phyloP scores from a whole-genome alignment of 139 green algal genomes.

The Chlamydomonas asymmetrica region DNA sequence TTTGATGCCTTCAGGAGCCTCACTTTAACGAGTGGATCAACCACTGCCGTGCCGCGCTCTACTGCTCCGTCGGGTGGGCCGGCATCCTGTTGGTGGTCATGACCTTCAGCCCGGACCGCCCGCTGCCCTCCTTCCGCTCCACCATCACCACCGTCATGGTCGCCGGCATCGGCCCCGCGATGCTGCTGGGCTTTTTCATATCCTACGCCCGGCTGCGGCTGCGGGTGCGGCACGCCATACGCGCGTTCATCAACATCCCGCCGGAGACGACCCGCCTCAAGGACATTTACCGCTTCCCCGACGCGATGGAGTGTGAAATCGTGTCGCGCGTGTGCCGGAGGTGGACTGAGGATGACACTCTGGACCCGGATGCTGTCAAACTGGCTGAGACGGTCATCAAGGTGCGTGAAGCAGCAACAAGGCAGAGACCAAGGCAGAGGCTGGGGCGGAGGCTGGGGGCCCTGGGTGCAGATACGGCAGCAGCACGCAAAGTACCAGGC shows the following conservation, averaged over 20 bases:
- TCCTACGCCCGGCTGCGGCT: conserved; percentile 30
- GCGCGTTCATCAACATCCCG: conserved; percentile 27
- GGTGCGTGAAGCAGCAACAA: conserved; percentile 6
- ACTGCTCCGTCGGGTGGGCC: conserved; percentile 33
- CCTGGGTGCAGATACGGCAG: no score
- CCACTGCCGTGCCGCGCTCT: conserved; percentile 41
- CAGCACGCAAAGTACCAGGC: no score
- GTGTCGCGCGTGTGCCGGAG: conserved; percentile 37
- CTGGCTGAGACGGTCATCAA: conserved; percentile 45
- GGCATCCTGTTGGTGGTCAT: conserved; percentile 34
- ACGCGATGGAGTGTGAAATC: conserved; percentile 49
- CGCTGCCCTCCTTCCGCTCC: not conserved
- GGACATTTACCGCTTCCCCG: conserved; percentile 46
- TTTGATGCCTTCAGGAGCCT: conserved; percentile 46
- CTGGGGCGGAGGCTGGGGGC: no score
- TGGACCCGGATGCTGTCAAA: conserved; percentile 34
- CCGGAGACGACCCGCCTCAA: conserved; percentile 23
- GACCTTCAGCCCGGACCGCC: conserved; percentile 18
- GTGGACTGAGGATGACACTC: conserved; percentile 46
- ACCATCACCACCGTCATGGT: conserved; percentile 21
- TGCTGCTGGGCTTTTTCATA: not conserved
- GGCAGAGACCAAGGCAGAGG: no score
- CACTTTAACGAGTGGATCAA: conserved; percentile 54
- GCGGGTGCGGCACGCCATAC: conserved; percentile 5
- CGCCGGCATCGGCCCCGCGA: not conserved